Percentiles rank a stretch among this genome's conserved stretches.
Evolutionary conservation across 179 eudicot genomes (phyloP).

Genomic region (Actinidia arguta): DNA sequence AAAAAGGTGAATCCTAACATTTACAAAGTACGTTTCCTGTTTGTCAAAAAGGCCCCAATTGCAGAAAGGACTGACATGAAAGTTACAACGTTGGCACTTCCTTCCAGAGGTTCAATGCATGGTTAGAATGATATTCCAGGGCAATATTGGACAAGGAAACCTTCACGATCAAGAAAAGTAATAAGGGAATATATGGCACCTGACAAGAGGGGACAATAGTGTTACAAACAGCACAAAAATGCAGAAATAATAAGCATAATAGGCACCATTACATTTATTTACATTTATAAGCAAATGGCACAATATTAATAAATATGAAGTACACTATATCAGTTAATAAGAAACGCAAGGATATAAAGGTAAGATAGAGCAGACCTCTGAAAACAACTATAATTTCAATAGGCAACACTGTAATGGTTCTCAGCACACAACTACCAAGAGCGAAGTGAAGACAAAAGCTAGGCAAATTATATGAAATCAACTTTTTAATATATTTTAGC

Average conservation of each 20-base stretch:
- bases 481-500: not conserved
- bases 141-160: not conserved
- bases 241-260: not conserved
- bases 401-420: not conserved
- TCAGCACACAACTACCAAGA: not conserved
- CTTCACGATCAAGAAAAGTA: not conserved
- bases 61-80: not conserved
- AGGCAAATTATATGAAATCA: not conserved
- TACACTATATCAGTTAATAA: no score
- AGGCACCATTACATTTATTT: not conserved
- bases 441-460: not conserved
- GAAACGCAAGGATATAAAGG: not conserved
- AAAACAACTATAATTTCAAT: not conserved
- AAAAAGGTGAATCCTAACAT: constrained; percentile 1
- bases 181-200: constrained; percentile 2
- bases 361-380: not conserved
- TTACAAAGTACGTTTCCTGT: not conserved
- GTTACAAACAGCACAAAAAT: not conserved
- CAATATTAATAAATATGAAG: not conserved
- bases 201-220: not conserved
- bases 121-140: not conserved
- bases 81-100: not conserved
- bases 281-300: not conserved
- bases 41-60: not conserved
- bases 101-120: not conserved